Evolutionary conservation across 768 basidiomycete species (phyloP).

Genomic region (Boletellus emodensis): DNA sequence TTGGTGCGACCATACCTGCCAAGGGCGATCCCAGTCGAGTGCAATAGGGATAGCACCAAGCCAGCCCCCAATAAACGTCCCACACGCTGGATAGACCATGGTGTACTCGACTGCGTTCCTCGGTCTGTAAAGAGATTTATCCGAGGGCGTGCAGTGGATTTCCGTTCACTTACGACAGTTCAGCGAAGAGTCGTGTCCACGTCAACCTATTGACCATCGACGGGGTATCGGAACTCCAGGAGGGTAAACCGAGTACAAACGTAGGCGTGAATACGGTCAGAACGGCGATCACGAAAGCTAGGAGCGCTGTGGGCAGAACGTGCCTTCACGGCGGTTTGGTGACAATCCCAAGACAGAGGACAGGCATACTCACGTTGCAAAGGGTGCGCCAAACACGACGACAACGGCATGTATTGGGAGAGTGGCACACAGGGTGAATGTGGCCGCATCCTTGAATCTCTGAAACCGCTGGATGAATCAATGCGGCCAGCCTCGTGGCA

Average conservation of each 20-base stretch:
- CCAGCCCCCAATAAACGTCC: slow-evolving; percentile 76
- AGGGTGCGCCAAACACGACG: slow-evolving; percentile 74
- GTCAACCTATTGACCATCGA: slow-evolving; percentile 55
- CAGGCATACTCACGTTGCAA: slow-evolving; percentile 44
- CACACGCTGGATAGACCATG: slow-evolving; percentile 74
- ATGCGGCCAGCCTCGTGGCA: neutral
- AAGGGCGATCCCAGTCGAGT: slow-evolving; percentile 95
- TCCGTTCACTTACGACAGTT: slow-evolving; percentile 61
- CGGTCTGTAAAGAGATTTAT: slow-evolving; percentile 33
- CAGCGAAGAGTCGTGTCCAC: slow-evolving; percentile 79
- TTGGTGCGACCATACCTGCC: slow-evolving; percentile 71
- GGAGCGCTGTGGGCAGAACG: slow-evolving; percentile 56
- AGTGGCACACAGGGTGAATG: slow-evolving; percentile 50
- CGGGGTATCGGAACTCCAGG: slow-evolving; percentile 37
- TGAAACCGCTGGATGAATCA: slow-evolving; percentile 25
- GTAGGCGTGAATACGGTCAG: slow-evolving; percentile 64
- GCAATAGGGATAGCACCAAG: slow-evolving; percentile 78
- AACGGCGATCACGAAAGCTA: slow-evolving; percentile 65
- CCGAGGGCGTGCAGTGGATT: neutral
- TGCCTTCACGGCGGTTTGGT: slow-evolving; percentile 36
- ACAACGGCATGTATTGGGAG: slow-evolving; percentile 45
- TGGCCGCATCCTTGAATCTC: slow-evolving; percentile 49
- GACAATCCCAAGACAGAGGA: neutral
- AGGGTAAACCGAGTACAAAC: slow-evolving; percentile 65
- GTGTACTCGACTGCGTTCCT: slow-evolving; percentile 71